Evolutionary conservation across 2,329 filamentous ascomycete species (phyloP).

Genomic region (Fusarium pseudograminearum): DNA sequence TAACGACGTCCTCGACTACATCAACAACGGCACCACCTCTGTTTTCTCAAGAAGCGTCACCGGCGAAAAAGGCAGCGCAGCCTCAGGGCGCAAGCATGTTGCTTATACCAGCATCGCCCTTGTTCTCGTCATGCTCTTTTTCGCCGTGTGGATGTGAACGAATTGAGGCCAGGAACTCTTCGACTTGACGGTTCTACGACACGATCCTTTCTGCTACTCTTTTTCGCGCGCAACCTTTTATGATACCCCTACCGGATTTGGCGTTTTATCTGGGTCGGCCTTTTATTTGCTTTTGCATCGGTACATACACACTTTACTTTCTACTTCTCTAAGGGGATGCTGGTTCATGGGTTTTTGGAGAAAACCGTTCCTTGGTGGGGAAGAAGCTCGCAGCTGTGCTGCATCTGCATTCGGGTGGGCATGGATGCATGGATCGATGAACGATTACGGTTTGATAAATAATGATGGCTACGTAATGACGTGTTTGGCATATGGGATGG

Average conservation of each 20-base stretch:
- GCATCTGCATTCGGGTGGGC: conserved; percentile 7
- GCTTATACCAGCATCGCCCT: conserved; percentile 48
- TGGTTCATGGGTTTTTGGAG: conserved; percentile 17
- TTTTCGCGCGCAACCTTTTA: conserved; percentile 35
- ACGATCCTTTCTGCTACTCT: conserved; percentile 13
- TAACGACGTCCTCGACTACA: conserved; percentile 83
- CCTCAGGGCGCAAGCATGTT: conserved; percentile 54
- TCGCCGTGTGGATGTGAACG: conserved; percentile 47
- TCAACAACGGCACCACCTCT: conserved; percentile 90
- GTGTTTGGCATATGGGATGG: conserved; percentile 15
- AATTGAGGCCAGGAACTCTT: neutral
- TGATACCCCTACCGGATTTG: conserved; percentile 47
- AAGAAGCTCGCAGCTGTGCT: conserved; percentile 30
- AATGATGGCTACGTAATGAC: conserved; percentile 41
- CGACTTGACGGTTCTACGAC: conserved; percentile 2
- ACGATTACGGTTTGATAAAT: conserved; percentile 43
- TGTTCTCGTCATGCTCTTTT: conserved; percentile 47
- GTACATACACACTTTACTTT: conserved; percentile 10
- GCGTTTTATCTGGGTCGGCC: conserved; percentile 44
- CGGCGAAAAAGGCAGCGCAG: conserved; percentile 71
- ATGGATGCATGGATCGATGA: conserved; percentile 32
- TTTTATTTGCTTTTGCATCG: conserved; percentile 31
- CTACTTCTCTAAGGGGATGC: conserved; percentile 14
- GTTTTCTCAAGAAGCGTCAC: conserved; percentile 83
- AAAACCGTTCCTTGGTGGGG: conserved; percentile 20